phyloP scores from a whole-genome alignment of 129 eudicot genomes.

The Artemisia argyi region DNA sequence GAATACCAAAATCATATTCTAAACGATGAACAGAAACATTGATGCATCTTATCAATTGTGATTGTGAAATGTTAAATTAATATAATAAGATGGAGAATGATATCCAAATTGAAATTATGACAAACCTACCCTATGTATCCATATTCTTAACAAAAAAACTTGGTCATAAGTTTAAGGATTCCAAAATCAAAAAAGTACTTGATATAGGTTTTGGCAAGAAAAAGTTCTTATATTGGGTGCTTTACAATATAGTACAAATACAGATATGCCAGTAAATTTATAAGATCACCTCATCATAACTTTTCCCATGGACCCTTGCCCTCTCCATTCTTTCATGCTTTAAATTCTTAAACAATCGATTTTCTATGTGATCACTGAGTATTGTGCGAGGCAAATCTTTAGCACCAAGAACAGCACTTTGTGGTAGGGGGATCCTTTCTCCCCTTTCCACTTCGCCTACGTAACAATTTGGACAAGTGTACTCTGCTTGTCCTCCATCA shows the following conservation, averaged over 20 bases:
- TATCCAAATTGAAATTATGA: too few relatives aligned
- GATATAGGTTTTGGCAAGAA: too few relatives aligned
- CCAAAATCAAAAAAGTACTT: too few relatives aligned
- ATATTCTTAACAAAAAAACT: too few relatives aligned
- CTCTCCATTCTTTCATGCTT: constrained; percentile 79
- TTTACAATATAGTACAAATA: too few relatives aligned
- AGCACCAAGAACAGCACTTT: constrained; percentile 97
- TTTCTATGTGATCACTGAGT: constrained; percentile 90
- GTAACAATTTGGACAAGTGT: constrained; percentile 94
- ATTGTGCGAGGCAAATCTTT: constrained; percentile 87
- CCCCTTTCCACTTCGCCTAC: constrained; percentile 82
- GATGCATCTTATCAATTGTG: too few relatives aligned
- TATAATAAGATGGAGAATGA: too few relatives aligned
- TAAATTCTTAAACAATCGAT: constrained; percentile 55
- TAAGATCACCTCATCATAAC: constrained; percentile 71
- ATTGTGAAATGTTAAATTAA: too few relatives aligned
- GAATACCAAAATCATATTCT: neutral
- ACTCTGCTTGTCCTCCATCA: constrained; percentile 93
- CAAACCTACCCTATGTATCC: too few relatives aligned
- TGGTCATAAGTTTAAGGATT: too few relatives aligned
- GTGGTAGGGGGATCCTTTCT: constrained; percentile 81
- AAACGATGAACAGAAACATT: neutral
- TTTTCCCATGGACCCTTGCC: constrained; percentile 72
- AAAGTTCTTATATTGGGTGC: too few relatives aligned
- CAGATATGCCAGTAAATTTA: neutral